Conservation (phyloP, 352 stramenopile genomes). For the Globisporangium rhizosaccharum region DNA sequence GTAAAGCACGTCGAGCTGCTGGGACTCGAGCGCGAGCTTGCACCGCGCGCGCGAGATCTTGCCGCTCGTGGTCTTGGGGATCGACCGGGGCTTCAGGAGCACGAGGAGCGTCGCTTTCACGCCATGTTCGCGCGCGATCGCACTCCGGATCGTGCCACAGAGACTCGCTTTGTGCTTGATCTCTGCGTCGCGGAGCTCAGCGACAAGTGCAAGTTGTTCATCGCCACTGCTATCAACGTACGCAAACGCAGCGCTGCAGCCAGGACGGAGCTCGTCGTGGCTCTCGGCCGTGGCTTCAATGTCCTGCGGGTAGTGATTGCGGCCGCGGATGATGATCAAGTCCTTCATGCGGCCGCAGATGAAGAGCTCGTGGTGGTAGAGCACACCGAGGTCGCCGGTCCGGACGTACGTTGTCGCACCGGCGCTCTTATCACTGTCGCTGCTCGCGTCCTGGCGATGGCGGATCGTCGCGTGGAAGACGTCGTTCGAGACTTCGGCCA, state of each 20-base stretch:
- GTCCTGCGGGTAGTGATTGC: conserved; percentile 99
- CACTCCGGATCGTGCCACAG: conserved; percentile 59
- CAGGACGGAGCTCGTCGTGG: conserved; percentile 81
- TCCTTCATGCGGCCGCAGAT: conserved; percentile 99
- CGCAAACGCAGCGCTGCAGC: conserved; percentile 94
- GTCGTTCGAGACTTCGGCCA: conserved; percentile 72
- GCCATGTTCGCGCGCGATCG: conserved; percentile 78
- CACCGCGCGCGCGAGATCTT: conserved; percentile 96
- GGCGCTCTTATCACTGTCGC: conserved; percentile 5
- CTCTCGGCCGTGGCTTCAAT: conserved; percentile 93
- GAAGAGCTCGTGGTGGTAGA: conserved; percentile 94
- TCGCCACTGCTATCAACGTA: conserved; percentile 34
- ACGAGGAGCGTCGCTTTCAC: conserved; percentile 88
- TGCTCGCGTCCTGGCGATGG: conserved; percentile 17
- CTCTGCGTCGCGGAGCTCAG: conserved; percentile 61
- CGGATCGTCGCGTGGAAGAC: conserved; percentile 87
- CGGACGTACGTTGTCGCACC: conserved; percentile 64
- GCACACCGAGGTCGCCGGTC: conserved; percentile 97
- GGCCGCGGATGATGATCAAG: conserved; percentile 98
- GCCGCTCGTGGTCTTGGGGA: conserved; percentile 97
- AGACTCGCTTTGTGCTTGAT: conserved; percentile 74
- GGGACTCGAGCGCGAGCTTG: conserved; percentile 56
- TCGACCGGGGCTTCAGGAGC: conserved; percentile 87
- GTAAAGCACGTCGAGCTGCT: conserved; percentile 62
- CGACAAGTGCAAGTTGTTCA: conserved; percentile 70